These are phyloP conservation scores for Deinandra increscens DNA, from an alignment of 129 eudicot species.

Conservation along the genomic window DNA sequence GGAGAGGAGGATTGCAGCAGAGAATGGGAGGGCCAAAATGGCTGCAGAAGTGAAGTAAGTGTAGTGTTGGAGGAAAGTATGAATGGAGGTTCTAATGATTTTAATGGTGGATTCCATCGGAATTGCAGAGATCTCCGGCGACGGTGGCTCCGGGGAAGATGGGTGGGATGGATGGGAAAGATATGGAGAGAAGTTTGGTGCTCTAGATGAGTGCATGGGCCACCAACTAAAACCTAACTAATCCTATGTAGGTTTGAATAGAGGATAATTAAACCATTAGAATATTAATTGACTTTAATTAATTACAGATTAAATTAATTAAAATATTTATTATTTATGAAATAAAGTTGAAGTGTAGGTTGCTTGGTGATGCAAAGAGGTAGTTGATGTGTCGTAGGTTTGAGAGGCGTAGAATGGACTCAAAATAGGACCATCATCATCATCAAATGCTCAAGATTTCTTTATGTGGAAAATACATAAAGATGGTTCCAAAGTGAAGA, in stretches of 20 bases:
- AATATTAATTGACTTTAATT: conserved; percentile 2
- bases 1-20: conserved; percentile 46
- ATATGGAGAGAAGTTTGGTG: conserved; percentile 32
- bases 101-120: conserved; percentile 47
- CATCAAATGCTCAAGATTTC: not conserved
- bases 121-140: conserved; percentile 14
- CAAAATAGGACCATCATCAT: conserved; percentile 13
- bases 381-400: conserved; percentile 28
- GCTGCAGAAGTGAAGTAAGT: conserved; percentile 53
- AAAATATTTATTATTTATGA: not conserved
- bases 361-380: conserved; percentile 39
- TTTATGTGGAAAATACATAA: too few relatives aligned
- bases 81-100: conserved; percentile 57
- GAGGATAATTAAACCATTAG: not conserved
- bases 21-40: conserved; percentile 55
- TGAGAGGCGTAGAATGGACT: conserved; percentile 42
- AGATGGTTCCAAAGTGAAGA: too few relatives aligned
- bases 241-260: conserved; percentile 20
- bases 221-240: conserved; percentile 57
- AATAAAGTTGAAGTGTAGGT: conserved; percentile 14
- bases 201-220: conserved; percentile 52
- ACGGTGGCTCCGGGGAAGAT: conserved; percentile 5
- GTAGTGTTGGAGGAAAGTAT: conserved; percentile 52
- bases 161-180: conserved; percentile 6
- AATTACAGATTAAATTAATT: not conserved